These are phyloP conservation scores for Solanum gandarillasii DNA, from an alignment of 257 asterid species.

Conservation along the genomic window DNA sequence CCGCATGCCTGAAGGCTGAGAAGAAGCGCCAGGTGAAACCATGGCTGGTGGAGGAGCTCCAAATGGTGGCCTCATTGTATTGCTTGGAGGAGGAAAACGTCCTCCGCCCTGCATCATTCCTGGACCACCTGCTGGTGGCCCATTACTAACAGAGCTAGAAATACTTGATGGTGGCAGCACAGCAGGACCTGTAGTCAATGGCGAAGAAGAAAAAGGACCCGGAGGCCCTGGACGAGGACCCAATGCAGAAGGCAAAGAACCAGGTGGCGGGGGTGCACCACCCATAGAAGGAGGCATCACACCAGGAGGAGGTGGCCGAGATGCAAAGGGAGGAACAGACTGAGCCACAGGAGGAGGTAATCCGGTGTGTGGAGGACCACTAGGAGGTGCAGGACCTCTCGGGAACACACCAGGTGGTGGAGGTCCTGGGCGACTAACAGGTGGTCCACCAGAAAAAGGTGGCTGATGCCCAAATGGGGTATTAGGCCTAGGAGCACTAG, in stretches of 20 bases:
- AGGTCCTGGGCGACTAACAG: conserved; percentile 53
- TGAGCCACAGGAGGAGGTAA: conserved; percentile 61
- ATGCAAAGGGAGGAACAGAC: conserved; percentile 50
- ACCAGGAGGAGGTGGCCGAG: conserved; percentile 81
- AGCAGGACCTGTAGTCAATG: conserved; percentile 36
- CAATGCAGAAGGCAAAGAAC: conserved; percentile 17
- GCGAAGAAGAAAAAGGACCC: conserved; percentile 31
- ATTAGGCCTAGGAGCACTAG: conserved; percentile 54
- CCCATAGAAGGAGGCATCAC: conserved; percentile 42
- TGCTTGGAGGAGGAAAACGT: conserved; percentile 53
- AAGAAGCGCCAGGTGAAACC: conserved; percentile 32
- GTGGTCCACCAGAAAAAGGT: conserved; percentile 42
- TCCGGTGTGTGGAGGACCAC: conserved; percentile 40
- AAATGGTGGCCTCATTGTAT: conserved; percentile 40
- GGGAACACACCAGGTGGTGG: conserved; percentile 68
- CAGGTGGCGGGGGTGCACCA: conserved; percentile 33
- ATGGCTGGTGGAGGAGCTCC: conserved; percentile 55
- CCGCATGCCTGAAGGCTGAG: conserved; percentile 50
- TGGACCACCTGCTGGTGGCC: conserved; percentile 52
- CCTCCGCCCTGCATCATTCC: conserved; percentile 44
- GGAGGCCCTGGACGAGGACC: conserved; percentile 54
- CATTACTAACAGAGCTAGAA: conserved; percentile 48
- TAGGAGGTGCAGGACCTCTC: conserved; percentile 47
- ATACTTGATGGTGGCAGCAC: conserved; percentile 32
- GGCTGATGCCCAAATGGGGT: conserved; percentile 75